Base-by-base conservation (phyloP, 129 eudicot genomes). In the Ambrosia trifida region DNA sequence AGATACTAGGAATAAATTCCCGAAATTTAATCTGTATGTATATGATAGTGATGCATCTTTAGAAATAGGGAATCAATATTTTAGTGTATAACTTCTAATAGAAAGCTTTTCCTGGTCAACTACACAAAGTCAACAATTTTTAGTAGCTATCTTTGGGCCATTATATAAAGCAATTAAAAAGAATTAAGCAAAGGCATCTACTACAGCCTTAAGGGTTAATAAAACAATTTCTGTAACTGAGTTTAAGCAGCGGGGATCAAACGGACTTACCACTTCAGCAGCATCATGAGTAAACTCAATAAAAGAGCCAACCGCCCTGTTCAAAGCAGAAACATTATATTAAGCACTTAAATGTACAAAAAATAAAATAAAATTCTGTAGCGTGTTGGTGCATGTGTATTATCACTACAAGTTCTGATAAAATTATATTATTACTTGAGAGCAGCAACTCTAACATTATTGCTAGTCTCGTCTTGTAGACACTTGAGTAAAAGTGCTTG, bases 301-400 rank as follows among this genome's bases (percentile, higher is more conserved):
- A 80, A 93, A 93, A 70, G 98, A 89, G 72, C 98, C 98, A 76
- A 93, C 95, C 16, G 98, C 95, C 91, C 98, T 93, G 95, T 64
- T 74, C 36, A 56, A 33, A 44, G 17, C 69, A 72, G 11, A 28
- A 17, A 58, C 16, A 58, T 47, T 18, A 32, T 11, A 16, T 77
- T 56, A 72, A 72, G 79, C n/a, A 74, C 61, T 49, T n/a, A n/a
- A n/a, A n/a, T n/a, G n/a, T n/a, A n/a, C n/a, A n/a, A n/a, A n/a
- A n/a, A n/a, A n/a, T n/a, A n/a, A n/a, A n/a, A n/a, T n/a, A n/a
- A n/a, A n/a, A n/a, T n/a, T n/a, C n/a, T n/a, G n/a, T n/a, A n/a
- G n/a, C n/a, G n/a, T n/a, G 31, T 2, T 43, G 28, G 14, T 4
- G 19, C 13, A 17, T 53, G 44, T 30, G 11, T 38, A 54, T 45